phyloP scores from a whole-genome alignment of 306 rosid species.

The Trifolium fragiferum region DNA sequence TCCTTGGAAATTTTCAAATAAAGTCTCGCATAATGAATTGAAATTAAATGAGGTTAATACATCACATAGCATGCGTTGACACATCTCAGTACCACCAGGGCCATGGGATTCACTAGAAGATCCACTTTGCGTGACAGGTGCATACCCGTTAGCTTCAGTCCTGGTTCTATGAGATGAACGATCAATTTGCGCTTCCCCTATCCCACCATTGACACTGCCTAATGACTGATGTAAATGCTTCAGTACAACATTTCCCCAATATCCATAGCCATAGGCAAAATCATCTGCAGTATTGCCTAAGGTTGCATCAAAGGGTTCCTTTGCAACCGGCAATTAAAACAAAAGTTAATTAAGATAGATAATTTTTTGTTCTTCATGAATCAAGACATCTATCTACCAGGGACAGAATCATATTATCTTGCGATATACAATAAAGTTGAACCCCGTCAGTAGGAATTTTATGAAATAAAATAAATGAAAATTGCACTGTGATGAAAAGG shows the following conservation, averaged over 20 bases:
- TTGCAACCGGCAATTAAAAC: slow-evolving; percentile 51
- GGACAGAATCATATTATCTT: slow-evolving; percentile 20
- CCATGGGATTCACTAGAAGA: slow-evolving; percentile 53
- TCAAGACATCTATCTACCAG: slow-evolving; percentile 22
- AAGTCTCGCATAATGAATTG: slow-evolving; percentile 64
- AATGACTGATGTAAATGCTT: slow-evolving; percentile 64
- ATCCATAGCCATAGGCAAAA: slow-evolving; percentile 50
- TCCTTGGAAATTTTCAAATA: slow-evolving; percentile 76
- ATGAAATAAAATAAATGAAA: slow-evolving; percentile 13
- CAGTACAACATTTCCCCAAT: slow-evolving; percentile 64
- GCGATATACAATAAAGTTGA: slow-evolving; percentile 8
- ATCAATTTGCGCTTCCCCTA: slow-evolving; percentile 47
- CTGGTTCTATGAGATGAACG: slow-evolving; percentile 48
- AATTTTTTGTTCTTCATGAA: slow-evolving; percentile 18
- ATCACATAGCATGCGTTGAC: slow-evolving; percentile 61
- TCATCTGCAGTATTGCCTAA: slow-evolving; percentile 49
- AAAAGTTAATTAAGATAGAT: slow-evolving; percentile 28
- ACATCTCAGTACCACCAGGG: slow-evolving; percentile 47
- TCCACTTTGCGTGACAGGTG: slow-evolving; percentile 51
- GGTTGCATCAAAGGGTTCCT: slow-evolving; percentile 46
- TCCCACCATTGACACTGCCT: slow-evolving; percentile 59
- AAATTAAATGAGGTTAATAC: slow-evolving; percentile 76
- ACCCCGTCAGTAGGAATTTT: neutral
- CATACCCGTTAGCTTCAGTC: slow-evolving; percentile 55
- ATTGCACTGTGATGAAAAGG: slow-evolving; percentile 15